phyloP scores from a whole-genome alignment of 768 basidiomycete species.

The Phlebiopsis flavidoalba region DNA sequence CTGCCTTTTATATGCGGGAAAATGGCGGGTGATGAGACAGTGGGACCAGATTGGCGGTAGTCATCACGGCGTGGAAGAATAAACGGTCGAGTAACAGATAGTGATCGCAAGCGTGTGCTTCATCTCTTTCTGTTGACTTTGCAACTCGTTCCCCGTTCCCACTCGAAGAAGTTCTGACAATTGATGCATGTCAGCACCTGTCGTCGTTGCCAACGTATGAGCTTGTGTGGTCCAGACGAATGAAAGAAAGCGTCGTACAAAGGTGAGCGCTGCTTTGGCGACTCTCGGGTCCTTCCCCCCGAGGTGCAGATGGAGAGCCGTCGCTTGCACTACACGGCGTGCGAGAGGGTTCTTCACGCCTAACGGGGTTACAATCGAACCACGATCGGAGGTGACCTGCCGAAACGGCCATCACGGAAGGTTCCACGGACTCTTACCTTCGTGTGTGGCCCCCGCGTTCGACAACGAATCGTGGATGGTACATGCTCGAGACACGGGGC shows the following conservation, averaged over 20 bases:
- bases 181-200: not conserved
- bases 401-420: not conserved
- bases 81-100: not conserved
- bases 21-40: not conserved
- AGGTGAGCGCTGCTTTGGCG: no score
- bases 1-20: not conserved
- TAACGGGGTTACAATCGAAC: no score
- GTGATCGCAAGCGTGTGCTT: constrained; percentile 2
- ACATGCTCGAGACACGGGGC: not conserved
- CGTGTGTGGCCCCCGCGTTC: no score
- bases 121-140: not conserved
- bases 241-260: no score
- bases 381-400: no score
- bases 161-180: not conserved
- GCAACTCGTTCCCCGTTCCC: not conserved
- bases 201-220: not conserved
- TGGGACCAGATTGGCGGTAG: constrained; percentile 1
- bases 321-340: no score
- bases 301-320: no score
- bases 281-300: no score
- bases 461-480: not conserved
- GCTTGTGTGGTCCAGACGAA: no score
- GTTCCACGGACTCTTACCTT: not conserved
- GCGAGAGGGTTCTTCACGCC: no score
- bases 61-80: not conserved